Conservation (phyloP, 495 filamentous ascomycete species). For the Aspergillus cavernicola region DNA sequence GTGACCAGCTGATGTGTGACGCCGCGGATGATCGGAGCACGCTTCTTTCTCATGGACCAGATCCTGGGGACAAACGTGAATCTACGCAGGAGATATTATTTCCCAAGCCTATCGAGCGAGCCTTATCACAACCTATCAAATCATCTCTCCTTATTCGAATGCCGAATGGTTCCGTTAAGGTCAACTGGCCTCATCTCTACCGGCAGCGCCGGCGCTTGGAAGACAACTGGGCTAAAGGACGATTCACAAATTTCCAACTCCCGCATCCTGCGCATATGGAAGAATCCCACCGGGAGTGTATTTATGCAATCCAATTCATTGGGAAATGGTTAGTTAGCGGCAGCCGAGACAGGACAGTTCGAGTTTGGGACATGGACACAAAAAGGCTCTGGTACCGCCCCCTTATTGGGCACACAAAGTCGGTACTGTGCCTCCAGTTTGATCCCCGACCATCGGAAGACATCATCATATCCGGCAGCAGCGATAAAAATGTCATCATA, state of each 20-base stretch:
- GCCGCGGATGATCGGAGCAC: constrained; percentile 25
- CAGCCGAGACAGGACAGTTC: constrained; percentile 80
- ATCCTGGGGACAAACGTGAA: not conserved
- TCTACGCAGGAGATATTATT: constrained; percentile 6
- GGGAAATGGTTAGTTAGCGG: constrained; percentile 87
- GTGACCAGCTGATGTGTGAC: constrained; percentile 47
- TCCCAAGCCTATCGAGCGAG: constrained; percentile 9
- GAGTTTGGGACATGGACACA: constrained; percentile 87
- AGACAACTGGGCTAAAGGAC: constrained; percentile 83
- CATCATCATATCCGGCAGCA: constrained; percentile 88
- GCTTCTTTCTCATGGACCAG: constrained; percentile 8
- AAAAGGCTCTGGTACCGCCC: constrained; percentile 69
- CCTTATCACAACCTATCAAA: constrained; percentile 18
- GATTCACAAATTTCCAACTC: constrained; percentile 81
- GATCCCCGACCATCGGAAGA: constrained; percentile 89
- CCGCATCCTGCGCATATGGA: constrained; percentile 76
- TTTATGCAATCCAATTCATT: constrained; percentile 90
- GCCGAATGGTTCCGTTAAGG: constrained; percentile 31
- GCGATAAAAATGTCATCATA: constrained; percentile 81
- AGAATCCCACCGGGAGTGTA: constrained; percentile 87
- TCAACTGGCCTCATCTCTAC: constrained; percentile 69
- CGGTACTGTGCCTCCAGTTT: constrained; percentile 93
- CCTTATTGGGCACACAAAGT: constrained; percentile 72
- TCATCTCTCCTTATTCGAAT: constrained; percentile 33
- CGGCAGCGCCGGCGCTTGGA: constrained; percentile 82